A percentile compares a stretch with the other conserved stretches of the same genome.
These are phyloP conservation scores for Candida michaelii DNA, from an alignment of 805 yeast genomes.

Conservation along the genomic window DNA sequence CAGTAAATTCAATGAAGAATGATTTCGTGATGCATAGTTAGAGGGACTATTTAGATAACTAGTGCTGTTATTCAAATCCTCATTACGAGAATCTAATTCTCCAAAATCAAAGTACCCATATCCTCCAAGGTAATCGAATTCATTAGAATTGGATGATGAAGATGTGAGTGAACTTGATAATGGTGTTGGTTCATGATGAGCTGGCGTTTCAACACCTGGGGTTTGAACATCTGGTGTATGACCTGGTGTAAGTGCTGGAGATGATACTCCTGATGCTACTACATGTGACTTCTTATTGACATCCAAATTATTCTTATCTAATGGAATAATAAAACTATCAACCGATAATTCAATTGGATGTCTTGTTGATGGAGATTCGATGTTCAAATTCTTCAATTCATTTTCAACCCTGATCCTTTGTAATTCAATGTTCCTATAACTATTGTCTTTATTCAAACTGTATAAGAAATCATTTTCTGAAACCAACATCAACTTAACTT, in stretches of 20 bases:
- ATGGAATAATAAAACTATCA: constrained; percentile 19
- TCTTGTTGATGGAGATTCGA: constrained; percentile 21
- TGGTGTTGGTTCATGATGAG: constrained; percentile 2
- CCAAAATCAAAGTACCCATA: constrained; percentile 84
- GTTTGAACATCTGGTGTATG: background rate
- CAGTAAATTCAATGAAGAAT: constrained; percentile 29
- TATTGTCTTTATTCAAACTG: constrained; percentile 29
- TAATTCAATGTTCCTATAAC: constrained; percentile 31
- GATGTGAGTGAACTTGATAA: background rate
- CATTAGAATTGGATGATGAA: constrained; percentile 6
- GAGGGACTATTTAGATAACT: constrained; percentile 30
- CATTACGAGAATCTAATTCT: constrained; percentile 58
- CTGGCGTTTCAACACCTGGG: background rate
- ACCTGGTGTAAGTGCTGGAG: background rate
- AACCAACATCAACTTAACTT: constrained; percentile 51
- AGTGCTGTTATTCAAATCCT: constrained; percentile 29
- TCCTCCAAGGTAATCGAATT: constrained; percentile 59
- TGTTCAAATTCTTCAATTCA: constrained; percentile 32
- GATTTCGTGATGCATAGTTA: constrained; percentile 26
- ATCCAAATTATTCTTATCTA: constrained; percentile 13
- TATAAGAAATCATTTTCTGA: constrained; percentile 34
- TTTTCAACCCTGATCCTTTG: constrained; percentile 33
- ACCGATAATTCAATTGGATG: constrained; percentile 26
- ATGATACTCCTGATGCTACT: no score
- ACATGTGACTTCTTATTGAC: background rate